A percentile compares a stretch with the other conserved stretches of the same genome.
These are phyloP conservation scores for Ceratocystis papillata DNA, from an alignment of 2,329 filamentous ascomycete species.

Conservation along the genomic window DNA sequence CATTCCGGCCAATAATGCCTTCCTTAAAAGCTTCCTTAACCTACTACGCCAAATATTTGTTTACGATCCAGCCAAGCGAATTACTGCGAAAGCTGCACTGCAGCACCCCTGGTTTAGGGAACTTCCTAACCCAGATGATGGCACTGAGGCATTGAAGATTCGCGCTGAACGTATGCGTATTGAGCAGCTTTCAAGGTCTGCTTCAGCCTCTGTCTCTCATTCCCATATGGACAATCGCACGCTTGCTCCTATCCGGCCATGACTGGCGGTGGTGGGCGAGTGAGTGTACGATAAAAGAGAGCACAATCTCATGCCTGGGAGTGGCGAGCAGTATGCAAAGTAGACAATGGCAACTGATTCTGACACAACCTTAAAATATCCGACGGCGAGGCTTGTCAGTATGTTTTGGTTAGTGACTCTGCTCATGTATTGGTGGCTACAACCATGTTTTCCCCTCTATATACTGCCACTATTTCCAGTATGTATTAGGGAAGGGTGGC, in stretches of 20 bases:
- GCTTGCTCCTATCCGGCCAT: slow-evolving; percentile 17
- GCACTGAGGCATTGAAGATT: slow-evolving; percentile 57
- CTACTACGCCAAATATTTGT: slow-evolving; percentile 56
- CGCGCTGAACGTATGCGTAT: slow-evolving; percentile 41
- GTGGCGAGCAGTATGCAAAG: not conserved
- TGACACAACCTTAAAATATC: not conserved
- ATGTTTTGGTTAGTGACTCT: not conserved
- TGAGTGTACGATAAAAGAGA: not conserved
- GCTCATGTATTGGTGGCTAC: not conserved
- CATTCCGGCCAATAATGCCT: slow-evolving; percentile 48
- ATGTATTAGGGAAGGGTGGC: too few relatives aligned
- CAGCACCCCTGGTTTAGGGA: slow-evolving; percentile 60
- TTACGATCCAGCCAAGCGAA: slow-evolving; percentile 54
- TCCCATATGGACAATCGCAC: slow-evolving; percentile 12
- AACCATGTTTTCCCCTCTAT: not conserved
- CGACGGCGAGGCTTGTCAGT: not conserved
- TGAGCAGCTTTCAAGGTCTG: slow-evolving; percentile 32
- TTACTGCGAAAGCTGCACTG: slow-evolving; percentile 55
- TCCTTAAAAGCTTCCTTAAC: slow-evolving; percentile 53
- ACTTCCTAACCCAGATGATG: slow-evolving; percentile 51
- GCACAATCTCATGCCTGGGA: not conserved
- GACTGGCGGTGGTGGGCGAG: not conserved
- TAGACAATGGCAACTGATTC: not conserved
- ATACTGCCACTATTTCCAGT: too few relatives aligned
- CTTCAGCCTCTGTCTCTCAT: slow-evolving; percentile 9